Conservation (phyloP, 805 yeast species). For the Cyberlindnera nakhonratchasimensis region DNA sequence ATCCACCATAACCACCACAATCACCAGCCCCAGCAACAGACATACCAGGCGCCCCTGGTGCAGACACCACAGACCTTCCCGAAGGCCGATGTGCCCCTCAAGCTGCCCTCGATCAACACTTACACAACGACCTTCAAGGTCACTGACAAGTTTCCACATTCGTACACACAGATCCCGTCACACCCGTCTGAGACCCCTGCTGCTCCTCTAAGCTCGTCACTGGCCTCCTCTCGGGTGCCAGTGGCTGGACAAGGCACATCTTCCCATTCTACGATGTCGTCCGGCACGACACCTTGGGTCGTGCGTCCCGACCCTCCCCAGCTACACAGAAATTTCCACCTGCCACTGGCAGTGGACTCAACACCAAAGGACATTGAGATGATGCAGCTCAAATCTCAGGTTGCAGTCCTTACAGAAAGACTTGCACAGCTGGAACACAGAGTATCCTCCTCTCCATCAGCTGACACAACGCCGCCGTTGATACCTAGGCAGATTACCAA, state of each 20-base stretch:
- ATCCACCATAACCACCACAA: neutral
- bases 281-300: neutral
- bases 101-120: constrained; percentile 18
- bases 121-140: constrained; percentile 20
- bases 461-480: neutral
- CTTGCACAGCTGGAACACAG: constrained; percentile 17
- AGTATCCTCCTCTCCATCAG: neutral
- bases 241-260: neutral
- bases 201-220: neutral
- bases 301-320: neutral
- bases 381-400: constrained; percentile 13
- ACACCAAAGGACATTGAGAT: constrained; percentile 13
- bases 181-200: neutral
- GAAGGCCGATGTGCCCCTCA: constrained; percentile 1
- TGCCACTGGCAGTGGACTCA: neutral
- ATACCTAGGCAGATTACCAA: neutral
- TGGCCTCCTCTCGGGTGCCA: neutral
- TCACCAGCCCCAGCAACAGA: neutral
- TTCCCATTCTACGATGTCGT: neutral
- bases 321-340: neutral
- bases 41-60: no score
- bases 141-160: constrained; percentile 11
- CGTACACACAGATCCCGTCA: constrained; percentile 9
- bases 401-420: constrained; percentile 15
- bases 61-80: neutral